A percentile compares a stretch with the other conserved stretches of the same genome.
Conservation (phyloP, 1,139 yeast species). For the Geotrichum carabidarum region DNA sequence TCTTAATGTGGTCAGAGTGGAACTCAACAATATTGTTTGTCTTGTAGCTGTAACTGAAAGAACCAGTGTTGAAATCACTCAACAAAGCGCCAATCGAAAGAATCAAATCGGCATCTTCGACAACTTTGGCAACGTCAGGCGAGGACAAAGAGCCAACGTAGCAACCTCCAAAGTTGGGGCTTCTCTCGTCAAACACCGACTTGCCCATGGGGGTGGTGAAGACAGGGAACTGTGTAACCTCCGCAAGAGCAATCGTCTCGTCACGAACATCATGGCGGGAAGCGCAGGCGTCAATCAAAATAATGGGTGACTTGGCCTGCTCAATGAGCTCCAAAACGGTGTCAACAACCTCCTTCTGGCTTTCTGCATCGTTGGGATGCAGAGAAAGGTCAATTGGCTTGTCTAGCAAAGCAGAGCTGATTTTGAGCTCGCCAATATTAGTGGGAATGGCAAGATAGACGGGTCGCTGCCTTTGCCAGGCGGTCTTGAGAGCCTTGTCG, state of each 20-base stretch:
- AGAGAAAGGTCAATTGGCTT: slow-evolving; percentile 61
- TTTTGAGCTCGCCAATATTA: slow-evolving; percentile 63
- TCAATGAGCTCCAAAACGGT: slow-evolving; percentile 49
- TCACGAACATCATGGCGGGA: slow-evolving; percentile 64
- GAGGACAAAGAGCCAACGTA: slow-evolving; percentile 75
- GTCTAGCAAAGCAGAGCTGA: slow-evolving; percentile 52
- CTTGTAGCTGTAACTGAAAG: slow-evolving; percentile 74
- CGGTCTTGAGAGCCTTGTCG: slow-evolving; percentile 70
- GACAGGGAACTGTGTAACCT: slow-evolving; percentile 71
- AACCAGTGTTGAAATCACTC: slow-evolving; percentile 87
- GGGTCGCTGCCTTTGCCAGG: slow-evolving; percentile 70
- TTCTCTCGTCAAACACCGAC: slow-evolving; percentile 67
- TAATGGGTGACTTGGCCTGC: slow-evolving; percentile 61
- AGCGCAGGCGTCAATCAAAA: slow-evolving; percentile 85
- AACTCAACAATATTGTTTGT: slow-evolving; percentile 79
- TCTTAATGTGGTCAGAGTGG: slow-evolving; percentile 83
- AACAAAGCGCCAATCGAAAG: slow-evolving; percentile 78
- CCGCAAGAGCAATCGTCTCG: slow-evolving; percentile 60
- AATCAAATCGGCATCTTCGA: slow-evolving; percentile 71
- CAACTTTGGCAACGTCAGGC: slow-evolving; percentile 70
- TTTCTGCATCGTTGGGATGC: slow-evolving; percentile 59
- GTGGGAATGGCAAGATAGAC: slow-evolving; percentile 81
- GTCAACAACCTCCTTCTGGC: slow-evolving; percentile 68
- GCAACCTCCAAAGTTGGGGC: slow-evolving; percentile 78
- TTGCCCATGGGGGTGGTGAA: slow-evolving; percentile 91